Conservation (phyloP, 352 stramenopile species). For the Phytopythium sindhum region DNA sequence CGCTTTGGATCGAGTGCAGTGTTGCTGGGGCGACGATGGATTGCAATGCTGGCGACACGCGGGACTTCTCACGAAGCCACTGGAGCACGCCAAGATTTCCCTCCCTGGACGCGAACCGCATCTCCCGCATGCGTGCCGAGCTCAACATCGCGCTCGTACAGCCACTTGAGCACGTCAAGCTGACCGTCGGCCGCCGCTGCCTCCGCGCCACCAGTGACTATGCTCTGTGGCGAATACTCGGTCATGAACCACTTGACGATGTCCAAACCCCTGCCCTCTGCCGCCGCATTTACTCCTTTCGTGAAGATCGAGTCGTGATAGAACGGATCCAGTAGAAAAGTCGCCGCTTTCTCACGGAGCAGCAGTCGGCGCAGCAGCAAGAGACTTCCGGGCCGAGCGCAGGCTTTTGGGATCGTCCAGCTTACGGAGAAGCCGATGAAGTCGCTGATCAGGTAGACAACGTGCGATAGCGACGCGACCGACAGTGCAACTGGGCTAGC, state of each 20-base stretch:
- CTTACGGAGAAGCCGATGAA: not conserved
- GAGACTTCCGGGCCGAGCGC: not conserved
- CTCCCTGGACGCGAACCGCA: conserved; percentile 21
- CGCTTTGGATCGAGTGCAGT: not conserved
- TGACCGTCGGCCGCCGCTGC: conserved; percentile 68
- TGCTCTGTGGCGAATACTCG: conserved; percentile 50
- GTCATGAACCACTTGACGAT: conserved; percentile 63
- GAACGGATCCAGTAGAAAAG: not conserved
- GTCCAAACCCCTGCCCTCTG: conserved; percentile 51
- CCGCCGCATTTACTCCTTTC: conserved; percentile 18
- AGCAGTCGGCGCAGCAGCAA: conserved; percentile 1
- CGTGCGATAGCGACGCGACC: not conserved
- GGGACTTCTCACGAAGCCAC: conserved; percentile 20
- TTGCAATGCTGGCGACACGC: conserved; percentile 10
- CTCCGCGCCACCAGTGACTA: conserved; percentile 29
- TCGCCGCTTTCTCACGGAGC: not conserved
- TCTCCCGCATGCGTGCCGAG: conserved; percentile 12
- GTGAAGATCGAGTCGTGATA: not conserved
- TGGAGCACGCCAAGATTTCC: conserved; percentile 18
- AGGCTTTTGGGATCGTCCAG: not conserved
- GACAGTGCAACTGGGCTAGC: no score
- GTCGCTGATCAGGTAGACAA: not conserved
- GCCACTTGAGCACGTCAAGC: conserved; percentile 48
- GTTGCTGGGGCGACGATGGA: not conserved
- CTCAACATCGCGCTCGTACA: conserved; percentile 11